Evolutionary conservation across 2,329 filamentous ascomycete genomes (phyloP).

Genomic region (Paecilomyces niveus): DNA sequence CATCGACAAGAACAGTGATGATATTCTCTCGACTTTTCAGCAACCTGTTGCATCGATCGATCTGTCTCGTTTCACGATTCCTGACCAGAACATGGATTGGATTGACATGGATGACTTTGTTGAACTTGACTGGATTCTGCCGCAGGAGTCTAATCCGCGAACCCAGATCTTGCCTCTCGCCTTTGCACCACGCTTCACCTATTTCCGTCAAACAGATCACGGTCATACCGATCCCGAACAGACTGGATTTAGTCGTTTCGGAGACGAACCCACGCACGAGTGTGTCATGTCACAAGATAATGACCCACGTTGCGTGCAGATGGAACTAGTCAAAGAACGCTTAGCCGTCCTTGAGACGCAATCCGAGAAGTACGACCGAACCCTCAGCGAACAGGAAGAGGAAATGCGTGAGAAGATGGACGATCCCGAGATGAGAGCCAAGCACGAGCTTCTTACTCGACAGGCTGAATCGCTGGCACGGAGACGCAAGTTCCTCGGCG

Average conservation of each 20-base stretch:
- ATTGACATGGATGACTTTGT: conserved; percentile 99
- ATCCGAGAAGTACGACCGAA: conserved; percentile 64
- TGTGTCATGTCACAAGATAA: conserved; percentile 92
- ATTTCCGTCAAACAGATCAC: conserved; percentile 95
- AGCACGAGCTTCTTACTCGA: conserved; percentile 45
- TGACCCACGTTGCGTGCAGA: conserved; percentile 82
- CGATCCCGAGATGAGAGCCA: conserved; percentile 33
- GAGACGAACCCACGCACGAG: conserved; percentile 84
- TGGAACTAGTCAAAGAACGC: conserved; percentile 73
- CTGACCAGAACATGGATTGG: conserved; percentile 92
- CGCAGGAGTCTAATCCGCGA: conserved; percentile 80
- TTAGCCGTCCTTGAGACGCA: conserved; percentile 72
- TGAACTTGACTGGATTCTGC: conserved; percentile 92
- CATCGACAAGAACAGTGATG: conserved; percentile 55
- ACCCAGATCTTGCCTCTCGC: conserved; percentile 91
- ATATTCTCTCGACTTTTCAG: conserved; percentile 50
- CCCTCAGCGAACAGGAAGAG: conserved; percentile 66
- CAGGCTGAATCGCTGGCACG: conserved; percentile 51
- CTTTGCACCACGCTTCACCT: conserved; percentile 90
- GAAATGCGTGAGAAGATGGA: conserved; percentile 49
- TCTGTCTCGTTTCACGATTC: conserved; percentile 86
- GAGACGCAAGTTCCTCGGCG: conserved; percentile 53
- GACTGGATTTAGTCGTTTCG: conserved; percentile 80
- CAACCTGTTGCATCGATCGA: conserved; percentile 47
- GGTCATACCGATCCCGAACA: conserved; percentile 66